phyloP scores from a whole-genome alignment of 192 early-diverging fungal genomes.

The Thamnidium elegans region DNA sequence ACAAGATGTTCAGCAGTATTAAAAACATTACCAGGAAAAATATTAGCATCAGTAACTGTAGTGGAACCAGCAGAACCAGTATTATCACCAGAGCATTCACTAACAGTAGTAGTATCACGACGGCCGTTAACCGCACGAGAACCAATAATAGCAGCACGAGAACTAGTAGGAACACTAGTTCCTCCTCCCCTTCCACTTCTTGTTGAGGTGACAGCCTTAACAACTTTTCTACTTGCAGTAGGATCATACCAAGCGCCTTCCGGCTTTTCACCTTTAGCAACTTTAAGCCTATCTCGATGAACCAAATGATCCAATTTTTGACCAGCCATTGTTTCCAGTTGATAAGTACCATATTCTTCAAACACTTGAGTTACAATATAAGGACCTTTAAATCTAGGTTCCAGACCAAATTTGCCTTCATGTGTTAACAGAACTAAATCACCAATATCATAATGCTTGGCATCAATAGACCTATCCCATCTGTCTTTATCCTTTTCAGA shows the following conservation, averaged over 20 bases:
- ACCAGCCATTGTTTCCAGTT: background rate
- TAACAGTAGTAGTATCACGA: no score
- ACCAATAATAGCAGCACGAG: no score
- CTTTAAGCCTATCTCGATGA: background rate
- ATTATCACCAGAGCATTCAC: no score
- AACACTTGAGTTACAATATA: background rate
- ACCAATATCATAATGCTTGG: background rate
- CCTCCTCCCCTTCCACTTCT: no score
- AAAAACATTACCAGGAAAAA: no score
- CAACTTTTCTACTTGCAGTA: no score
- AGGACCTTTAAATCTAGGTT: slow-evolving; percentile 1
- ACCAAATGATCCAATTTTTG: background rate
- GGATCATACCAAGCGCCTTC: background rate
- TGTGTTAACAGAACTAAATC: background rate
- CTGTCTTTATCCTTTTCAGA: background rate
- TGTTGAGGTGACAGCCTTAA: no score
- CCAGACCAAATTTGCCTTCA: slow-evolving; percentile 9
- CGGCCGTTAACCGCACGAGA: no score
- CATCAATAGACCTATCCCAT: background rate
- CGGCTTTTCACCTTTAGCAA: background rate
- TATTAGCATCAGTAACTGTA: no score
- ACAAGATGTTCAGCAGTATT: no score
- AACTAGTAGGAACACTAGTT: no score
- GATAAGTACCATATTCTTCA: background rate
- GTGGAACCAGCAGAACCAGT: no score